Conservation (phyloP, 192 early-diverging fungal genomes). For the Coemansia sp. region DNA sequence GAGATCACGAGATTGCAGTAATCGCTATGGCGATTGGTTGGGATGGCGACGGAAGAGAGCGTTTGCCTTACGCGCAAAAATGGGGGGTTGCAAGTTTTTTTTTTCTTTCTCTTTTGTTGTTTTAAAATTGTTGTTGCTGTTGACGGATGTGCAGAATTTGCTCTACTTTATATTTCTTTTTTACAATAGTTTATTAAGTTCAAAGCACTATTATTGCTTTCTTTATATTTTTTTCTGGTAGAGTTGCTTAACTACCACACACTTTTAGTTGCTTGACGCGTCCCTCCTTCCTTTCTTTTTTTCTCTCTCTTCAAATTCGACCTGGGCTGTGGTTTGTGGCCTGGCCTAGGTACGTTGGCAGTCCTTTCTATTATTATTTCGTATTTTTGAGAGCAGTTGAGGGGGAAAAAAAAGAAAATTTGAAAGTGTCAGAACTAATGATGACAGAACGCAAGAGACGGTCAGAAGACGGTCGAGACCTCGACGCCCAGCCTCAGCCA, state of each 20-base stretch:
- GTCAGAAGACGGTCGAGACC: slow-evolving; percentile 51
- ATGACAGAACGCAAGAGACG: slow-evolving; percentile 58
- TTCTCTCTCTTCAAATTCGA: not conserved
- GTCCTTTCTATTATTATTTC: not conserved
- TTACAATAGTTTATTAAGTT: too few relatives aligned
- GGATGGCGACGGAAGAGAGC: not conserved
- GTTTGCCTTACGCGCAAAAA: not conserved
- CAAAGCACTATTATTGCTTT: not conserved
- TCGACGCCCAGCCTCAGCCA: slow-evolving; percentile 47
- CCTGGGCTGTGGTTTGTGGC: not conserved
- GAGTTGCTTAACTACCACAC: not conserved
- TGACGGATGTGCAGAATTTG: not conserved
- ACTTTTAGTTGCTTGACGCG: not conserved
- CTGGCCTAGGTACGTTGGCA: not conserved
- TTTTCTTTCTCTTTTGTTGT: not conserved
- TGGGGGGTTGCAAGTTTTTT: not conserved
- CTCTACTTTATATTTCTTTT: too few relatives aligned
- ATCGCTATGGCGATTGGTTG: not conserved
- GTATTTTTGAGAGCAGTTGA: not conserved
- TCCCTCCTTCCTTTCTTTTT: not conserved
- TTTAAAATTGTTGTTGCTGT: not conserved
- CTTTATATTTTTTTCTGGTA: not conserved
- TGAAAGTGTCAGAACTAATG: slow-evolving; percentile 18
- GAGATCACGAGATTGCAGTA: slow-evolving; percentile 5
- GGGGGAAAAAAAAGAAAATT: too few relatives aligned